Evolutionary conservation across 495 filamentous ascomycete genomes (phyloP), one percentile per base, ranked within the genome.

Genomic region (Neurospora intermedia): DNA sequence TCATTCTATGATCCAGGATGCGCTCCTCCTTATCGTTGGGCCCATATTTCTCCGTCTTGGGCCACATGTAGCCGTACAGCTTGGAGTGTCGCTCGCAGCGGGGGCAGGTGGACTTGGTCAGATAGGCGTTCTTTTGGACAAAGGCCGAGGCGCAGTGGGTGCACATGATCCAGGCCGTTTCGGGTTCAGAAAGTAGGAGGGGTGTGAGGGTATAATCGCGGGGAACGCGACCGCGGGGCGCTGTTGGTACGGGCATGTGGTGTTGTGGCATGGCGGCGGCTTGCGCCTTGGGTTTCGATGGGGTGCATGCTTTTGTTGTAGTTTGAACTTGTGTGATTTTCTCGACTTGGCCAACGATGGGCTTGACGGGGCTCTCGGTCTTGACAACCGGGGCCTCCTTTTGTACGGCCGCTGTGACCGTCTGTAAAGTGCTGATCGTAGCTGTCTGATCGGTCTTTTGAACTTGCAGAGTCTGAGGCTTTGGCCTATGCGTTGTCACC

Each of bases 1-100:
- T 83, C 0, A 83, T 87, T 35, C 92, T 83, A 74, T 94, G 92
- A 74, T 94, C 92, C 76, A 93, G 85, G 8, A 94, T 81, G 2
- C 92, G 85, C 71, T 92, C 91, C 77, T 97, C 94, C 31, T 87
- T 88, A 77, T 98, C 96, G 13, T 83, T 73, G 20, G 87, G 87
- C 1, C 92, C 91, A 73, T 90, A 87, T 27, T 85, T 89, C 43
- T 97, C 91, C 2, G 96, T 98, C 82, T 98, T 96, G 20, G 96
- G 96, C 96, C 96, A 99, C 70, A 89, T 87, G 77, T 91, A 97
- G 0, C 96, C 96, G 79, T 98, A 99, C 2, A 99, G 84, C 81
- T 96, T 98, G 38, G 92, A 94, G 76, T 99, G 96, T 0, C 96
- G 87, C 83, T 98, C 96, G 81, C 96, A 99, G 20, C 96, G 89